Conservation (phyloP, 257 asterid genomes). For the Primulina huaijiensis region DNA sequence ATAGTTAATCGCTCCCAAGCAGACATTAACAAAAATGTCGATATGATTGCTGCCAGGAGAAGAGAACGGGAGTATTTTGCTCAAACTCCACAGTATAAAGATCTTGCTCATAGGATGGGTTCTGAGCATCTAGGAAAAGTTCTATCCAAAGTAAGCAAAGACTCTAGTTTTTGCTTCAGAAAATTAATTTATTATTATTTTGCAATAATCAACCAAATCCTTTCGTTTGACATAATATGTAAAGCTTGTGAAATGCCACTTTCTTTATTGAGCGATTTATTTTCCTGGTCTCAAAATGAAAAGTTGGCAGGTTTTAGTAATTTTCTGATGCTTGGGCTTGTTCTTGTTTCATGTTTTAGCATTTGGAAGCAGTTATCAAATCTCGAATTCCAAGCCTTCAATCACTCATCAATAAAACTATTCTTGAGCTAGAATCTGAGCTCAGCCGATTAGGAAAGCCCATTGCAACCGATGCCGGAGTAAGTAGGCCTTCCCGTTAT, state of each 20-base stretch:
- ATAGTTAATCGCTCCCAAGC: constrained; percentile 85
- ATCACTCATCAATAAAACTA: constrained; percentile 73
- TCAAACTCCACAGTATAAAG: constrained; percentile 57
- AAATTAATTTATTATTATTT: too few relatives aligned
- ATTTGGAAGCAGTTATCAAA: constrained; percentile 73
- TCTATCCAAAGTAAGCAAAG: constrained; percentile 52
- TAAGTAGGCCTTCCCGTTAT: constrained; percentile 35
- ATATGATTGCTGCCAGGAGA: constrained; percentile 83
- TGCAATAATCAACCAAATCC: too few relatives aligned
- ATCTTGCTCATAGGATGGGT: constrained; percentile 68
- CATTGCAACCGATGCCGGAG: constrained; percentile 77
- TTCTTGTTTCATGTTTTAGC: constrained; percentile 38
- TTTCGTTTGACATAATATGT: too few relatives aligned
- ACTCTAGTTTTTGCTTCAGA: not conserved
- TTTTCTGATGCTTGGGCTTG: constrained; percentile 12
- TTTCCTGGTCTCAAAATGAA: constrained; percentile 16
- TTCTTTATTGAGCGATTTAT: constrained; percentile 12
- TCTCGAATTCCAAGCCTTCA: constrained; percentile 82
- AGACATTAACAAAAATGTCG: constrained; percentile 71
- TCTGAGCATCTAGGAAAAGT: constrained; percentile 81
- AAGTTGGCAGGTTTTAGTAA: constrained; percentile 11
- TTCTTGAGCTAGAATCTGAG: constrained; percentile 68
- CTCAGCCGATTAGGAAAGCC: constrained; percentile 74
- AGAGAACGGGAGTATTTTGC: constrained; percentile 69
- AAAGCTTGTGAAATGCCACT: not conserved